Base-by-base conservation (phyloP, 2,329 filamentous ascomycete species). In the Aspergillus amoenus region DNA sequence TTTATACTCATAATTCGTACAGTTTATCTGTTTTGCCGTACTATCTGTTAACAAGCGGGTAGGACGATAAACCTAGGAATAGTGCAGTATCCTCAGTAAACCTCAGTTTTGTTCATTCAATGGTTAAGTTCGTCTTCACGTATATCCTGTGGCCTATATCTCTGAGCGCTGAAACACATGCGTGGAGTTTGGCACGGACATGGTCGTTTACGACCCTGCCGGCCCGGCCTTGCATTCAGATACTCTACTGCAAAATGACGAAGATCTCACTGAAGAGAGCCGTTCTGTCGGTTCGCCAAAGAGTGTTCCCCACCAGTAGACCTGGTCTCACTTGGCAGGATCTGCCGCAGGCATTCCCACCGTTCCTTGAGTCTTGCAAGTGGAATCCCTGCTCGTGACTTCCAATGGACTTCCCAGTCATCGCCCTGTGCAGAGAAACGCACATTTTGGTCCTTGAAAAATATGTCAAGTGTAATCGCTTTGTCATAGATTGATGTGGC, bases 401-500 rank as follows among this genome's bases (percentile, higher is more conserved):
- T 7, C 40, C 50, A 52, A 7, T 52, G 40, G 1, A 5, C 17
- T 37, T 55, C 52, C 56, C 56, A 55, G 4, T 58, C 42, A n/a
- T 58, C 46, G 27, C 49, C n/a, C 13, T 55, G 13, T 3, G 52
- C 52, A n/a, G 52, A 58, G 37, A 52, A 55, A 37, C 47, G 13
- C 3, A 55, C 32, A 3, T 48, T 24, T 24, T 58, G 47, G 2
- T 15, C 15, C 17, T 42, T 24, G 2, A 42, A 7, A 39, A 55
- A 52, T 4, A 13, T 5, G 21, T 52, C 34, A 2, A 45, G n/a
- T 8, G 18, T 37, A 11, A 15, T 30, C 6, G 43, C 47, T 13
- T 39, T 55, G 37, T 58, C 41, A 22, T 45, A 58, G 7, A 55
- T 32, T 5, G 56, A 30, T 11, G 13, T 18, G 11, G 46, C 42